These are phyloP conservation scores for Phanerochaete carnosa DNA, from an alignment of 768 basidiomycete genomes.

Conservation along the genomic window DNA sequence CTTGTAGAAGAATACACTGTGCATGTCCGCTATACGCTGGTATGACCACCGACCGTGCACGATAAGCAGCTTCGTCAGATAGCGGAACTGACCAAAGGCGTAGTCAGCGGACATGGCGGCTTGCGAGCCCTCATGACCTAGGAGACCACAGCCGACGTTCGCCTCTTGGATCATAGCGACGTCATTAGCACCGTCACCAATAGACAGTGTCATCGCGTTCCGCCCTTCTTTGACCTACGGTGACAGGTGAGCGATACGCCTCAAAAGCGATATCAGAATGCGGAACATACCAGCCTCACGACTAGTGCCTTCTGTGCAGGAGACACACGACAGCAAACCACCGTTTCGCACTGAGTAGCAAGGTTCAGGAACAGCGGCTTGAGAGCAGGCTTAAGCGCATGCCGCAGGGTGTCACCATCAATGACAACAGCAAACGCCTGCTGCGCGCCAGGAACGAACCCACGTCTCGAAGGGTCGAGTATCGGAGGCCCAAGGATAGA, in stretches of 20 bases:
- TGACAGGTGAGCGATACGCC: neutral
- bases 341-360: conserved; percentile 94
- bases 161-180: conserved; percentile 99
- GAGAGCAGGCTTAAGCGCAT: conserved; percentile 73
- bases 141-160: conserved; percentile 93
- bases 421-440: conserved; percentile 92
- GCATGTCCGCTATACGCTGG: conserved; percentile 94
- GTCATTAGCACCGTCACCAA: conserved; percentile 97
- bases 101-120: conserved; percentile 99
- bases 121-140: conserved; percentile 94
- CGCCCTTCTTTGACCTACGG: conserved; percentile 89
- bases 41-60: conserved; percentile 98
- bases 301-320: conserved; percentile 98
- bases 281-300: conserved; percentile 75
- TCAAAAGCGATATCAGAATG: too few relatives aligned
- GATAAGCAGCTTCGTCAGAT: conserved; percentile 83
- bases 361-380: conserved; percentile 88
- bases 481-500: conserved; percentile 78
- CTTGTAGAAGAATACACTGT: conserved; percentile 98
- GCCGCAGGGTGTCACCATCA: conserved; percentile 87
- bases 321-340: conserved; percentile 97
- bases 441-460: conserved; percentile 60
- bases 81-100: conserved; percentile 96
- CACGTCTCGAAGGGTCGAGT: conserved; percentile 55
- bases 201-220: conserved; percentile 93